Evolutionary conservation across 1,284 basidiomycete genomes (phyloP).

Genomic region (Naganishia liquefaciens): DNA sequence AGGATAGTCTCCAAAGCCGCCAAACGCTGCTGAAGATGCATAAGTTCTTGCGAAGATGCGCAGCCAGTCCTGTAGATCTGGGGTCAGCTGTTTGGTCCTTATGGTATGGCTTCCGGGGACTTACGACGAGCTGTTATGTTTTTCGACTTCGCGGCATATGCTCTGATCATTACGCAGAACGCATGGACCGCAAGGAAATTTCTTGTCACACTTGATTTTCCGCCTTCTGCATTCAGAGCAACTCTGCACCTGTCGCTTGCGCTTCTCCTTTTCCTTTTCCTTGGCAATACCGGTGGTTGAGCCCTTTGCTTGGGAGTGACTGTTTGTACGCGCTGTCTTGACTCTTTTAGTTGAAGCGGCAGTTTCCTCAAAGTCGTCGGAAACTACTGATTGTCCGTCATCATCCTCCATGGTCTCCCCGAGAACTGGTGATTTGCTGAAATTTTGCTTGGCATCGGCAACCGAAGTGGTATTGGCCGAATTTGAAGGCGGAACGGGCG

Average conservation of each 20-base stretch:
- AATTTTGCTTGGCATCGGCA: not conserved
- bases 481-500: not conserved
- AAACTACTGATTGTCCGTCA: conserved; percentile 22
- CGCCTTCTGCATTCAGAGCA: conserved; percentile 55
- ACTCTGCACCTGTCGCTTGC: conserved; percentile 53
- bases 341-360: conserved; percentile 5
- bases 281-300: conserved; percentile 6
- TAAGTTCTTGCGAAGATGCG: conserved; percentile 50
- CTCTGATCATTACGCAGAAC: conserved; percentile 51
- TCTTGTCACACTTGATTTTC: conserved; percentile 56
- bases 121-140: conserved; percentile 34
- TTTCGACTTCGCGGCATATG: conserved; percentile 54
- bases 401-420: conserved; percentile 16
- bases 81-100: not conserved
- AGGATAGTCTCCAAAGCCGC: conserved; percentile 52
- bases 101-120: not conserved
- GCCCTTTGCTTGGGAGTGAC: conserved; percentile 16
- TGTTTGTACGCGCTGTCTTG: conserved; percentile 16
- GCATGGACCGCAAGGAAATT: conserved; percentile 51
- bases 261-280: conserved; percentile 44
- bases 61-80: conserved; percentile 39
- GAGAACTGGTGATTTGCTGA: conserved; percentile 12
- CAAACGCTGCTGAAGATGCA: conserved; percentile 50
- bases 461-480: not conserved
- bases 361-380: conserved; percentile 23